Percentiles rank a stretch among this genome's conserved stretches.
Evolutionary conservation across 331 rosid genomes (phyloP).

Genomic region (Prunus yedoensis): DNA sequence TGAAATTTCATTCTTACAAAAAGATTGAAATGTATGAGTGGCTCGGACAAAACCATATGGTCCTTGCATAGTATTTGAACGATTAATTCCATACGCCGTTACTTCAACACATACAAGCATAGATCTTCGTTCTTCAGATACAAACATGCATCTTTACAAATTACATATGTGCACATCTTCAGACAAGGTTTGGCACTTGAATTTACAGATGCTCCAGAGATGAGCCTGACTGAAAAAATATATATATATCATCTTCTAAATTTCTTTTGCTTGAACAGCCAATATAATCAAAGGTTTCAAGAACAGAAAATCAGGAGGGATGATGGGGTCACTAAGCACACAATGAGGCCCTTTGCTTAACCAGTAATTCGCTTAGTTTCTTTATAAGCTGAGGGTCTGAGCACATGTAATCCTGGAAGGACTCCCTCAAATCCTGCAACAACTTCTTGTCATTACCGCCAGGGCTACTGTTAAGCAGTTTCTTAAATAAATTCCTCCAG

Average conservation of each 20-base stretch:
- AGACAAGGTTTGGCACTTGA: not conserved
- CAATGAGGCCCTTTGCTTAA: constrained; percentile 77
- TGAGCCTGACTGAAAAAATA: not conserved
- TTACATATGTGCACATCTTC: no score
- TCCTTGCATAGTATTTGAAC: not conserved
- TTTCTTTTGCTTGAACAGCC: not conserved
- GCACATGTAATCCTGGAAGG: constrained; percentile 73
- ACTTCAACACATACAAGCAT: not conserved
- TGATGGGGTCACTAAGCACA: constrained; percentile 47
- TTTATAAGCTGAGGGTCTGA: constrained; percentile 61
- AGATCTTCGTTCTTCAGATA: not conserved
- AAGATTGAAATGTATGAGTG: no score
- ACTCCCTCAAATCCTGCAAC: constrained; percentile 61
- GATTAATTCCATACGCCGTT: not conserved
- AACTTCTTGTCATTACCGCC: constrained; percentile 43
- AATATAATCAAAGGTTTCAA: constrained; percentile 1
- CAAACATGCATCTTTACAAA: not conserved
- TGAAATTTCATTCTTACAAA: no score
- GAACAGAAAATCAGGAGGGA: not conserved
- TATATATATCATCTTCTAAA: not conserved
- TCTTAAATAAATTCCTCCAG: constrained; percentile 78
- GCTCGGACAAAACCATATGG: not conserved
- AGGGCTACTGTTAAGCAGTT: constrained; percentile 68
- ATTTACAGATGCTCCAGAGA: not conserved
- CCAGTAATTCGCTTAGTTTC: constrained; percentile 77